A percentile compares a stretch with the other conserved stretches of the same genome.
These are phyloP conservation scores for Plasmodium gallinaceum DNA, from an alignment of 169 alveolate genomes.

Conservation along the genomic window DNA sequence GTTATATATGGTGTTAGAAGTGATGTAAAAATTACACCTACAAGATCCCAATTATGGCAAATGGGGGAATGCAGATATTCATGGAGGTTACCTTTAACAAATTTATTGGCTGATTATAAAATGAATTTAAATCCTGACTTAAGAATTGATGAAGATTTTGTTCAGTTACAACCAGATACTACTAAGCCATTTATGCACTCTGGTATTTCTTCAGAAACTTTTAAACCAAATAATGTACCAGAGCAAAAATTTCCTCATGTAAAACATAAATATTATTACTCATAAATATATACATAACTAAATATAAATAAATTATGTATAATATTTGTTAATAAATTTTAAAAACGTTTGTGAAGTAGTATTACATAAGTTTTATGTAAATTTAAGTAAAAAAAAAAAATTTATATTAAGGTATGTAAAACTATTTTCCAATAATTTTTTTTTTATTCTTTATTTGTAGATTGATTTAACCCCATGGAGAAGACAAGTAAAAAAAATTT, in stretches of 20 bases:
- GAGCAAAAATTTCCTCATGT: constrained; percentile 69
- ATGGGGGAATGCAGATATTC: constrained; percentile 80
- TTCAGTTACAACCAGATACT: constrained; percentile 62
- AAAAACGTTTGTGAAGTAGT: too few species aligned
- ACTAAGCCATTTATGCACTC: constrained; percentile 77
- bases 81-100: constrained; percentile 85
- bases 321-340: too few species aligned
- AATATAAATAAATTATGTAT: too few species aligned
- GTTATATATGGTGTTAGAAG: constrained; percentile 84
- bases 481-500: constrained; percentile 78
- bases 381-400: too few species aligned
- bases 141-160: constrained; percentile 69
- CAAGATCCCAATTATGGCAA: constrained; percentile 76
- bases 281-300: too few species aligned
- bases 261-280: background rate
- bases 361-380: too few species aligned
- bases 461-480: constrained; percentile 89
- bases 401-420: too few species aligned
- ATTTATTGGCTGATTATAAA: constrained; percentile 82
- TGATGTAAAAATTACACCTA: constrained; percentile 78
- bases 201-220: constrained; percentile 72
- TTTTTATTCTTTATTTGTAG: constrained; percentile 37
- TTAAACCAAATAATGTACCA: constrained; percentile 62
- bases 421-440: background rate
- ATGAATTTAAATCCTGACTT: constrained; percentile 66